Evolutionary conservation across 352 stramenopile species (phyloP), one percentile per base, ranked within the genome.

Genomic region (Elongisporangium senticosum): DNA sequence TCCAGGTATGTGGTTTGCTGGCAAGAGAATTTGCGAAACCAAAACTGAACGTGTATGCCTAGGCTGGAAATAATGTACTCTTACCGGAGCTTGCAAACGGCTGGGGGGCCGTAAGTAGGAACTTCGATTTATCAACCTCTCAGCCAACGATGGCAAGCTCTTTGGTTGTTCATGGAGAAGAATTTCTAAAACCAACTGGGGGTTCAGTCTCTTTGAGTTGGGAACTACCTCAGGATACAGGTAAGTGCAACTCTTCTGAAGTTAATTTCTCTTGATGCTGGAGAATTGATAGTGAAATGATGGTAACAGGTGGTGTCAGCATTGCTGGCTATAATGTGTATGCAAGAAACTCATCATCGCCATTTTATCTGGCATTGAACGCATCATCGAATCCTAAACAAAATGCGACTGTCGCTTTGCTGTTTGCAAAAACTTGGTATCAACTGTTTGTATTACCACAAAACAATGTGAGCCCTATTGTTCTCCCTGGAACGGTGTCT

Each of bases 171-270:
- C 39, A 68, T 19, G 24, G 51, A 13, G 55, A 64, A 1, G 24
- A 63, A 0, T 71, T 60, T 26, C 50, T 54, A 49, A 22, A 51
- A 0, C 43, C 73, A 0, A 87, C 81, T 0, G 81, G 79, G n/a
- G 81, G 81, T 4, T 72, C 75, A 24, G 63, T 91, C n/a, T 69
- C 65, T 52, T 49, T 86, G 7, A 62, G 64, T 15, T 91, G 79
- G 79, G 56, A 74, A 23, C 20, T 62, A 0, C 79, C 81, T 20
- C 21, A 70, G 0, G 81, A 91, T 40, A 83, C 69, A 22, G 80
- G 79, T 72, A 62, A 39, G 21, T 51, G 53, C 24, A 28, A 13
- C 1, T 33, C 65, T n/a, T n/a, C 2, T 28, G 1, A 52, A 61
- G 0, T 6, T n/a, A n/a, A n/a, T n/a, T n/a, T n/a, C n/a, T n/a